Conservation (phyloP, 2,329 filamentous ascomycete species). For the Cordyceps farinosa region DNA sequence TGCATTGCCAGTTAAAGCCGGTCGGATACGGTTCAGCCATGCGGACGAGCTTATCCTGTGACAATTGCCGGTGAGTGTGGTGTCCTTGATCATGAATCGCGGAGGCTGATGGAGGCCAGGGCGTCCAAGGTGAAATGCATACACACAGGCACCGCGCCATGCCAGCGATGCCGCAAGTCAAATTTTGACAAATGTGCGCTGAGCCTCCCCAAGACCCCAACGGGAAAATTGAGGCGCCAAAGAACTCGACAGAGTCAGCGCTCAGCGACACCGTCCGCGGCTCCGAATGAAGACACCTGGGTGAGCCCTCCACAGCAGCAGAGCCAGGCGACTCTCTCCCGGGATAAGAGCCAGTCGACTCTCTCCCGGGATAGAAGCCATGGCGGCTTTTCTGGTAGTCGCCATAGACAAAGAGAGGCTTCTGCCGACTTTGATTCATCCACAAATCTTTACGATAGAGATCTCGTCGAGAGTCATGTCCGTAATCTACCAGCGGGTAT, state of each 20-base stretch:
- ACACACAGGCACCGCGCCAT: slow-evolving; percentile 30
- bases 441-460: neutral
- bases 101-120: slow-evolving; percentile 22
- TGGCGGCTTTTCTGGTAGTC: neutral
- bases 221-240: slow-evolving; percentile 7
- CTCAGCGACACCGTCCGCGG: slow-evolving; percentile 1
- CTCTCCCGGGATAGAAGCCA: neutral
- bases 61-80: slow-evolving; percentile 30
- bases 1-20: neutral
- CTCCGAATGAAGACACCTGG: neutral
- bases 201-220: slow-evolving; percentile 22
- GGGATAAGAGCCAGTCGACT: neutral
- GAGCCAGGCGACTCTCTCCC: neutral
- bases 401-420: neutral
- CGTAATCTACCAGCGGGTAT: slow-evolving; percentile 24
- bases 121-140: slow-evolving; percentile 35
- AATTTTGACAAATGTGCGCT: slow-evolving; percentile 27
- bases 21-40: slow-evolving; percentile 20
- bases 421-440: neutral
- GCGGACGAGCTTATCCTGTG: slow-evolving; percentile 35
- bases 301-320: neutral
- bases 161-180: slow-evolving; percentile 29
- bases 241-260: neutral
- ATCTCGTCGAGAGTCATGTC: slow-evolving; percentile 24
- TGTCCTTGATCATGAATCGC: neutral